Evolutionary conservation across 352 stramenopile genomes (phyloP), one percentile per base, ranked within the genome.

Genomic region (Phytophthora rubi): DNA sequence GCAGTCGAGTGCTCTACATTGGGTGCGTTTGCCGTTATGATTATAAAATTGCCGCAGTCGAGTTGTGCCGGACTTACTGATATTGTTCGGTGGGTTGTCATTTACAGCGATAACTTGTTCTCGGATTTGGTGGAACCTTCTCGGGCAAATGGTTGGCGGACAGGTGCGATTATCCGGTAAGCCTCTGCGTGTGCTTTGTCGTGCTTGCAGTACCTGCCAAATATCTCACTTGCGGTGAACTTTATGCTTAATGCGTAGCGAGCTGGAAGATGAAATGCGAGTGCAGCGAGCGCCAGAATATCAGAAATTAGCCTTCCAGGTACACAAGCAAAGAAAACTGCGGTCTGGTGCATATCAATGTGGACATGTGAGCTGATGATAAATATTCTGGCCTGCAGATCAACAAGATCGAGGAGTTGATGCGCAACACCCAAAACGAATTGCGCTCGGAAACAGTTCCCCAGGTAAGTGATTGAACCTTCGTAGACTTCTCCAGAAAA

Each of bases 51-150:
- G 18, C 9, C 32, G 21, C 0, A 15, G 8, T 23, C 13, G 35
- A 15, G 9, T 52, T 52, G n/a, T 30, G 35, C 18, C 16, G n/a
- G n/a, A 5, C 7, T 52, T 13, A 4, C 45, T 28, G 45, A 48
- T 13, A 30, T 32, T 33, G 64, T 39, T 53, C 5, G 16, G 5
- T 58, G 9, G 39, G 13, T 33, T 23, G 23, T 66, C 2, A n/a
- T 54, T 5, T 37, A 54, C 68, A 92, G 85, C 37, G 94, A 98
- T 60, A 98, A 92, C 47, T 72, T 98, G 15, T 98, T 98, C 71
- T 95, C 95, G 7, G 93, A 98, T 83, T 79, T 98, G 45, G 92
- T 98, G 8, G 94, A 98, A 69, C 93, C 95, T 4, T 97, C 95
- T 33, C 88, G 93, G 33, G 95, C 97, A 73, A 97, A 91, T 67